A percentile compares a stretch with the other conserved stretches of the same genome.
These are phyloP conservation scores for Lecanoromycetidae sp. DNA, from an alignment of 2,329 filamentous ascomycete species.

Conservation along the genomic window DNA sequence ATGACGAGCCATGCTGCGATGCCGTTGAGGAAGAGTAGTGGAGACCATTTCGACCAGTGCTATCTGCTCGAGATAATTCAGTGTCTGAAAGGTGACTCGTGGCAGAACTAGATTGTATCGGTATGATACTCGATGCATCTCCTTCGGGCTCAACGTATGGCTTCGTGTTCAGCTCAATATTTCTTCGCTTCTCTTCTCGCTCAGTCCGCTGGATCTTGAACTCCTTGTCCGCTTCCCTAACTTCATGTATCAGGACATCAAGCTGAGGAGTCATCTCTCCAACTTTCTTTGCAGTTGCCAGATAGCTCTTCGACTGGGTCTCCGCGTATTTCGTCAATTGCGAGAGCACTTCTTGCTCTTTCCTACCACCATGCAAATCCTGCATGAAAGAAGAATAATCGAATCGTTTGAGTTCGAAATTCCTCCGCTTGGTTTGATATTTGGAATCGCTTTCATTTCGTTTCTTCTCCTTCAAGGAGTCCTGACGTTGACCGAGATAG, in stretches of 20 bases:
- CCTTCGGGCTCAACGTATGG: constrained; percentile 57
- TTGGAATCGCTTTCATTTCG: constrained; percentile 88
- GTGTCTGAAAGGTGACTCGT: constrained; percentile 49
- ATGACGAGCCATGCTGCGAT: constrained; percentile 16
- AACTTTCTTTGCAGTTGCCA: constrained; percentile 73
- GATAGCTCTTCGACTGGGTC: constrained; percentile 71
- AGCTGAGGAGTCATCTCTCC: constrained; percentile 78
- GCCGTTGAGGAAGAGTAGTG: constrained; percentile 17
- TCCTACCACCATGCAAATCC: constrained; percentile 95
- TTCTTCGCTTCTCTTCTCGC: constrained; percentile 82
- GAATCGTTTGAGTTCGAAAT: constrained; percentile 93
- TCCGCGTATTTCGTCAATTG: constrained; percentile 91
- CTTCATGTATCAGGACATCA: constrained; percentile 75
- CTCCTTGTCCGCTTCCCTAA: constrained; percentile 89
- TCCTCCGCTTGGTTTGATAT: constrained; percentile 84
- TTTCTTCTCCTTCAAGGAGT: constrained; percentile 96
- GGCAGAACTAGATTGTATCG: constrained; percentile 30
- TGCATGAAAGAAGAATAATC: constrained; percentile 99
- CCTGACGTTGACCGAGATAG: constrained; percentile 91
- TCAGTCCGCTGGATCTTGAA: constrained; percentile 93
- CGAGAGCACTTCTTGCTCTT: constrained; percentile 92
- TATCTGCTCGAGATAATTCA: constrained; percentile 61
- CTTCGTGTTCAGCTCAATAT: constrained; percentile 76
- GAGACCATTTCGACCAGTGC: constrained; percentile 42
- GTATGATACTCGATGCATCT: constrained; percentile 26